These are phyloP conservation scores for Artemisia argyi DNA, from an alignment of 129 eudicot species.

Conservation along the genomic window DNA sequence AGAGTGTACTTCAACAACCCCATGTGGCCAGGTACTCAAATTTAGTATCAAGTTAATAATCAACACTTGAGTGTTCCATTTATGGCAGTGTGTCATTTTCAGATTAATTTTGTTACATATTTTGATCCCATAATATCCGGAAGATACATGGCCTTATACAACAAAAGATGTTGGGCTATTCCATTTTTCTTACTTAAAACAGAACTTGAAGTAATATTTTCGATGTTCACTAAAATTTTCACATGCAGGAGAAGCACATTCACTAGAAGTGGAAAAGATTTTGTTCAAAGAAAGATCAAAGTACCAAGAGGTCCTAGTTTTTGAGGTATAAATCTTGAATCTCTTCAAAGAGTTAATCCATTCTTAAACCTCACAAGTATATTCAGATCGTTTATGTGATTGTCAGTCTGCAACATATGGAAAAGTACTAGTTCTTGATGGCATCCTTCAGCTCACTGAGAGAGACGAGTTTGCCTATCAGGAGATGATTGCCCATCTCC, in stretches of 20 bases:
- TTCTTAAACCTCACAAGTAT: conserved; percentile 7
- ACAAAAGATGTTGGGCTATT: not conserved
- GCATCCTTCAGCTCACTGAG: conserved; percentile 93
- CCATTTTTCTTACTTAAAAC: conserved; percentile 1
- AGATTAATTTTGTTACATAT: too few species aligned
- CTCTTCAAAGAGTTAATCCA: conserved; percentile 2
- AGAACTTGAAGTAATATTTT: conserved; percentile 3
- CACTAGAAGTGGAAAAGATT: conserved; percentile 69
- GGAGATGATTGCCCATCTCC: conserved; percentile 98
- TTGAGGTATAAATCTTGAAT: conserved; percentile 55
- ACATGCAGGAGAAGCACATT: conserved; percentile 89
- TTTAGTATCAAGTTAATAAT: not conserved
- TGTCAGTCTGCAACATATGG: conserved; percentile 83
- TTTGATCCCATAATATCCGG: too few species aligned
- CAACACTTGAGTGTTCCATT: not conserved
- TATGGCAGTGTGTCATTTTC: conserved; percentile 4
- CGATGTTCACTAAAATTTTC: not conserved
- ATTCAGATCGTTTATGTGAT: conserved; percentile 5
- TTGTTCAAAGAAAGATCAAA: conserved; percentile 75
- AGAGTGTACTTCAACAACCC: conserved; percentile 83
- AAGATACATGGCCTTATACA: too few species aligned
- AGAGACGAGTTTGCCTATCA: conserved; percentile 96
- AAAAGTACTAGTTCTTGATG: conserved; percentile 91
- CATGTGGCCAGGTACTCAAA: conserved; percentile 92
- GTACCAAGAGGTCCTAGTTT: conserved; percentile 91